Base-by-base conservation (phyloP, 140 eudicot species). In the Erigeron philadelphicus region DNA sequence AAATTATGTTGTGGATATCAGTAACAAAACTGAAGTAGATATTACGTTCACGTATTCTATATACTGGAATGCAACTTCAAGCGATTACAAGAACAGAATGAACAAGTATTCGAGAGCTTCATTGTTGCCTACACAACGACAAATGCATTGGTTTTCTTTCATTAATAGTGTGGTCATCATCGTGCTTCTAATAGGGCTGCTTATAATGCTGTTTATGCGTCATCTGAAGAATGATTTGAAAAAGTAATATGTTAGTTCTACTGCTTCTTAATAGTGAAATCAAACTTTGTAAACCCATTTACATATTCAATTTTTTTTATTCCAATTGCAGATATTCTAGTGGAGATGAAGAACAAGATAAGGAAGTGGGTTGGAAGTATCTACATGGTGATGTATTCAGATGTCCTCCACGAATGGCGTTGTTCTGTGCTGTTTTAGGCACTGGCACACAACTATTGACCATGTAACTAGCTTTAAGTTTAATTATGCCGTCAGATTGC, bases 271-370 rank as follows among this genome's bases (percentile, higher is more conserved):
- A 5, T 11, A 57, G 58, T 59, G 69, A 44, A 64, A 4, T 53
- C 12, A 70, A 44, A 25, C 8, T 11, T 71, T 18, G 1, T 31
- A 50, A 52, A 1, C 31, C 59, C 17, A 7, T 56, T 21, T 56
- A 56, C 6, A 13, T 13, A 4, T 49, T 49, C 16, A 49, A 10
- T n/a, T n/a, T 7, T 9, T 16, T 53, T 15, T 10, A 17, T 19
- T 56, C 18, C 8, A 10, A 9, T 56, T 66, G 67, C 82, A 92
- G 96, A 69, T 81, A 63, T 78, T 71, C 90, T 54, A 72, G 78
- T 67, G 96, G 92, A 61, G 95, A 88, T 72, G 98, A 88, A 71
- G 98, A 89, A 82, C 95, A 88, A 74, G 96, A 88, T 53, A 92
- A 86, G 73, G 98, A 92, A 71, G 87, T 84, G 68, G 91, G 95